Evolutionary conservation across 2,329 filamentous ascomycete genomes (phyloP), one percentile per base, ranked within the genome.

Genomic region (Paraconiothyrium brasiliense): DNA sequence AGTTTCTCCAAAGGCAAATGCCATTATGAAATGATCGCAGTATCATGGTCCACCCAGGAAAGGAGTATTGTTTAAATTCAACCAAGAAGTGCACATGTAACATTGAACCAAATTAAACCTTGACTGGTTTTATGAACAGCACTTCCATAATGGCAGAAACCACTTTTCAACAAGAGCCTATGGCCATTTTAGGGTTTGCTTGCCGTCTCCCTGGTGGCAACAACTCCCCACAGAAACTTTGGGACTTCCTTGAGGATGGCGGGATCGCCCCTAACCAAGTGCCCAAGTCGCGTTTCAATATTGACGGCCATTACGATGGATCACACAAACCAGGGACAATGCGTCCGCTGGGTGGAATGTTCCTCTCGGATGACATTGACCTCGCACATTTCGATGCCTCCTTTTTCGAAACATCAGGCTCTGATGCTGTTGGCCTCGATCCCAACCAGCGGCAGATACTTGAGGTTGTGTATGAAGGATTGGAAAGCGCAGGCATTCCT

Each of bases 341-440:
- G 76, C 54, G 65, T 0, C 69, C 67, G 0, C 69, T 69, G 0
- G 78, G 76, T 1, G 79, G 77, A 35, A 80, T 79, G 76, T 83
- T 82, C 60, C 65, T 83, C 7, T 20, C 20, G 20, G 69, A 74
- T 5, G 69, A 74, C 16, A 59, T 75, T 1, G 75, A 82, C 50
- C 71, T 64, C 0, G 54, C 59, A 5, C 68, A 69, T 4, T 74
- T 81, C 35, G 77, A 81, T 49, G 75, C 76, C 14, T 24, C 14
- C 1, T 73, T 73, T 63, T 73, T 73, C 51, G 43, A 47, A 6
- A 51, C 73, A 6, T 60, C 61, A 2, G 11, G 39, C 14, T 37
- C 43, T 3, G 70, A 73, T n/a, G 69, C 68, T 4, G 57, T 60
- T 4, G 35, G 64, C n/a, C 67, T 72, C 62, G 68, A 73, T 57